Conservation (phyloP, 2,329 filamentous ascomycete genomes). For the Pseudogymnoascus pannorum region DNA sequence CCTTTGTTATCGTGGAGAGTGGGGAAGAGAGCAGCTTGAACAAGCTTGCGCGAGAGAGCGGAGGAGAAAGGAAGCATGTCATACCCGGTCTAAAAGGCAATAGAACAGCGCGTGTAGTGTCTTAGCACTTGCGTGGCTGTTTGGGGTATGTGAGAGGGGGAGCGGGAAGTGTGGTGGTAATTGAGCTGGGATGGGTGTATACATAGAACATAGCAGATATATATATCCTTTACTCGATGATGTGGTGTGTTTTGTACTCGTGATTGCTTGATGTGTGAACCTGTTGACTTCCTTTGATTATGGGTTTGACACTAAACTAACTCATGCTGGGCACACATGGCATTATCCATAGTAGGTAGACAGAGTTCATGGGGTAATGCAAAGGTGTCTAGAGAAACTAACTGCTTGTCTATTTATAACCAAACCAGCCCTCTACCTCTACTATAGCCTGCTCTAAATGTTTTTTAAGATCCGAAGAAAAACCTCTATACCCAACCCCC, state of each 20-base stretch:
- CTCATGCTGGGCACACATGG: too few relatives aligned
- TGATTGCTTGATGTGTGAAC: neutral
- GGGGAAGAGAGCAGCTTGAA: neutral
- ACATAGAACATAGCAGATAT: constrained; percentile 6
- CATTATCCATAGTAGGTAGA: neutral
- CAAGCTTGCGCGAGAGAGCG: neutral
- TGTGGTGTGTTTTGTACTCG: neutral
- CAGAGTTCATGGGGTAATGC: neutral
- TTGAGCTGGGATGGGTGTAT: constrained; percentile 1
- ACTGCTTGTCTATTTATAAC: neutral
- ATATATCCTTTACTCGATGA: constrained; percentile 7
- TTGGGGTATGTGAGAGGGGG: neutral
- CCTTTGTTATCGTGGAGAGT: neutral
- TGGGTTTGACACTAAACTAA: neutral
- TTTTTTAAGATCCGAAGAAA: neutral
- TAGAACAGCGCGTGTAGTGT: neutral
- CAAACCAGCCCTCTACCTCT: neutral
- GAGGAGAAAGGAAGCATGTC: neutral
- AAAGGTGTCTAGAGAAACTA: neutral
- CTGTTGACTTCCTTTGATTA: neutral
- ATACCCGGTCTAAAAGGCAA: neutral
- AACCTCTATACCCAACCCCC: neutral
- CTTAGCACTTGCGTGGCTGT: neutral
- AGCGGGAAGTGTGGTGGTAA: neutral
- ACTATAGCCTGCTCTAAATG: neutral